phyloP scores from a whole-genome alignment of 2,329 filamentous ascomycete species.

The Fusarium udum region DNA sequence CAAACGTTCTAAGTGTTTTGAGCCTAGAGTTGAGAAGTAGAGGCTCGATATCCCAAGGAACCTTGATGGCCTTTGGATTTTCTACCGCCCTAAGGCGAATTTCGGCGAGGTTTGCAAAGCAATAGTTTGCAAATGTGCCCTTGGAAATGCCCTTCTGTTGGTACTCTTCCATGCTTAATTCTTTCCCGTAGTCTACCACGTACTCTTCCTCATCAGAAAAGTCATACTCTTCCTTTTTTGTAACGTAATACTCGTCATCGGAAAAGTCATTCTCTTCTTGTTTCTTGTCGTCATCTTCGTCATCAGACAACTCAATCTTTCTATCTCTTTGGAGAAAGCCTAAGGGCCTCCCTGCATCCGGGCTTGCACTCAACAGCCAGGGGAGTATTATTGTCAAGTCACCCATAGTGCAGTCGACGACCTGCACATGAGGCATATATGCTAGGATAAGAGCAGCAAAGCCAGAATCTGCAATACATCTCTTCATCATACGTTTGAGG shows the following conservation, averaged over 20 bases:
- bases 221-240: neutral
- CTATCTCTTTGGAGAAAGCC: rapidly evolving
- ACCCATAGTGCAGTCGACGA: neutral
- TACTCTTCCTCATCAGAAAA: neutral
- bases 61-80: rapidly evolving
- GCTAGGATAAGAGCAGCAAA: neutral
- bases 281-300: neutral
- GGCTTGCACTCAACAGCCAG: neutral
- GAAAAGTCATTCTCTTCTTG: neutral
- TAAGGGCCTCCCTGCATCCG: neutral
- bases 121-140: neutral
- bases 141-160: rapidly evolving
- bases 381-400: rapidly evolving
- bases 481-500: neutral
- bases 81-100: neutral
- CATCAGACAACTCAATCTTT: neutral
- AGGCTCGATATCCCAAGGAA: neutral
- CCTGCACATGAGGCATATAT: neutral
- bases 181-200: rapidly evolving
- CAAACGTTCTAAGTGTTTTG: neutral
- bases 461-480: rapidly evolving
- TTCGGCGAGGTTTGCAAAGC: neutral
- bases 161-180: neutral
- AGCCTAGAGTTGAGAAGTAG: neutral
- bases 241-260: neutral